phyloP scores from a whole-genome alignment of 805 yeast species.

The Candida stauntonica region DNA sequence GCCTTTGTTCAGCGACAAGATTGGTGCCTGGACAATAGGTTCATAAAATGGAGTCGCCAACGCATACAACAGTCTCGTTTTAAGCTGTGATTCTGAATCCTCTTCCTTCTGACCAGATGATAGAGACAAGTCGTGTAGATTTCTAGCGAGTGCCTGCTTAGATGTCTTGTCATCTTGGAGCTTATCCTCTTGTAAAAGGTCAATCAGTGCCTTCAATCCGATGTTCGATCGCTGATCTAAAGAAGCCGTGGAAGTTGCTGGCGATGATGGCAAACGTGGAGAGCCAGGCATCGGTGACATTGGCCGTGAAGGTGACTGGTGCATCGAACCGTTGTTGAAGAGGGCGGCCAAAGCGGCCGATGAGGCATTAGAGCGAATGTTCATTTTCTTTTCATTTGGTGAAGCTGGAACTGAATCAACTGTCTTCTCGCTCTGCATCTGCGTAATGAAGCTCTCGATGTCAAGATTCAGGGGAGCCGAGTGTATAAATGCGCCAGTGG shows the following conservation, averaged over 20 bases:
- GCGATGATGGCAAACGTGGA: conserved; percentile 1
- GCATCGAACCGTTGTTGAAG: conserved; percentile 17
- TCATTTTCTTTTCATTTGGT: conserved; percentile 17
- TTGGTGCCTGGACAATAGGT: conserved; percentile 25
- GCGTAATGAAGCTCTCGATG: conserved; percentile 25
- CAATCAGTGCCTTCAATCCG: conserved; percentile 43
- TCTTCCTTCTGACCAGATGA: conserved; percentile 24
- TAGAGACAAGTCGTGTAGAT: conserved; percentile 54
- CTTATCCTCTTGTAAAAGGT: conserved; percentile 38
- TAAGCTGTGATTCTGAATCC: conserved; percentile 22
- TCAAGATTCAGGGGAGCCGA: conserved; percentile 20
- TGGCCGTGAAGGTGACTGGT: conserved; percentile 7
- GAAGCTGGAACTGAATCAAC: conserved; percentile 1
- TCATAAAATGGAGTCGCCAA: conserved; percentile 59
- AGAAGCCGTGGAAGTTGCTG: background rate
- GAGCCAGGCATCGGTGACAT: conserved; percentile 5
- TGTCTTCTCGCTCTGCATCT: conserved; percentile 18
- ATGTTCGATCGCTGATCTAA: conserved; percentile 5
- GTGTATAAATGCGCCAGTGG: conserved; percentile 1
- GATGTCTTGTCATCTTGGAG: conserved; percentile 27
- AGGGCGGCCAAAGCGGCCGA: conserved; percentile 37
- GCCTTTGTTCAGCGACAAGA: conserved; percentile 23
- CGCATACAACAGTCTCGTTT: conserved; percentile 51
- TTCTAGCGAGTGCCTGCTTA: conserved; percentile 40
- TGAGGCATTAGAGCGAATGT: conserved; percentile 35